Evolutionary conservation across 257 asterid species (phyloP), one percentile per base, ranked within the genome.

Genomic region (Solanum neorickii): DNA sequence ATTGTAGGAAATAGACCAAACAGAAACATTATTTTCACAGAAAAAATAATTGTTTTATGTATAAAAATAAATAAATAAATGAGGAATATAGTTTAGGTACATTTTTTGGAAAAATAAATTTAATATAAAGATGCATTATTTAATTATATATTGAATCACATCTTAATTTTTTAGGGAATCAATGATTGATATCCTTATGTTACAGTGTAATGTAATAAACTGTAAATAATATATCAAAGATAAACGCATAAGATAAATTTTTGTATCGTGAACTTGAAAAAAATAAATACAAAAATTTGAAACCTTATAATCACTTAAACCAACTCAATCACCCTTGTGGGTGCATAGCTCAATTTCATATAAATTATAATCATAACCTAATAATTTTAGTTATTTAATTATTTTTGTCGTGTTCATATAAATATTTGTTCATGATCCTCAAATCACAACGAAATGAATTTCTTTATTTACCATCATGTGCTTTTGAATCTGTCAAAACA

Each of bases 251-350:
- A 56, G 25, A 20, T 0, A 56, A 56, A 10, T 2, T 8, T 1
- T 2, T 0, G 4, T 5, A 1, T 25, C 15, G 11, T n/a, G 0
- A 23, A 23, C 3, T n/a, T 4, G 4, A 62, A 1, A 1, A 62
- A 0, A 23, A 11, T 12, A 62, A 23, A 3, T 60, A 9, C 27
- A 1, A 12, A 62, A 5, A 11, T n/a, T 62, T 62, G 16, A 62
- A 11, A n/a, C 15, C 6, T 62, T 11, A n/a, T 23, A 23, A 23
- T 8, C 29, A 12, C 70, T n/a, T 1, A 62, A 62, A 62, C 7
- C 15, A n/a, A 62, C 70, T 11, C 2, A 7, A n/a, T 5, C 70
- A 6, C 15, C 31, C 31, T 62, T 12, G 7, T 5, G 0, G 21
- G 14, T 23, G 33, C 37, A 11, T 16, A 16, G 16, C 66, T 9